Percentiles rank a stretch among this genome's conserved stretches.
phyloP scores from a whole-genome alignment of 106 monocot species.

The Phalaenopsis equestris region DNA sequence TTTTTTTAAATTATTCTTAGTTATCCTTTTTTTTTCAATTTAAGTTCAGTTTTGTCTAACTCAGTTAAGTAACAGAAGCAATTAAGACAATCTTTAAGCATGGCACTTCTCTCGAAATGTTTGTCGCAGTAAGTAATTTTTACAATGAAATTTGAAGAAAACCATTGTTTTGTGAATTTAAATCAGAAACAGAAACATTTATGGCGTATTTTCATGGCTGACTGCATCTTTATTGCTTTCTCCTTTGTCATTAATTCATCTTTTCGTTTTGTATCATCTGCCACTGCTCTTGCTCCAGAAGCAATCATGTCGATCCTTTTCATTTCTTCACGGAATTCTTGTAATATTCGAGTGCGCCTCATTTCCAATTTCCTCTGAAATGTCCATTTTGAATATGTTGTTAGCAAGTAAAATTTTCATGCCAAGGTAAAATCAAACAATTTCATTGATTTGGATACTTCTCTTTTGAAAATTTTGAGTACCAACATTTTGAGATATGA shows the following conservation, averaged over 20 bases:
- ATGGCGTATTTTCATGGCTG: conserved; percentile 9
- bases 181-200: conserved; percentile 32
- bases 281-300: conserved; percentile 17
- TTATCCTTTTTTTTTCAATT: too few relatives aligned
- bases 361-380: conserved; percentile 44
- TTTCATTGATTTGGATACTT: too few relatives aligned
- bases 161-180: neutral
- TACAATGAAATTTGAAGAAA: neutral
- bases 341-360: conserved; percentile 21
- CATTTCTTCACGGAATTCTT: conserved; percentile 41
- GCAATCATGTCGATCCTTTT: conserved; percentile 51
- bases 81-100: too few relatives aligned
- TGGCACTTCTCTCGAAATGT: too few relatives aligned
- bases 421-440: neutral
- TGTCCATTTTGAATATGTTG: conserved; percentile 6
- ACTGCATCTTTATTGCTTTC: conserved; percentile 26
- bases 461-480: too few relatives aligned
- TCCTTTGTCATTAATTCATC: conserved; percentile 26
- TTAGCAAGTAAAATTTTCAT: neutral
- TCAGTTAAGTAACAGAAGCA: too few relatives aligned
- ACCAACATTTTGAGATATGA: too few relatives aligned
- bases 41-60: too few relatives aligned
- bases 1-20: too few relatives aligned
- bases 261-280: conserved; percentile 26
- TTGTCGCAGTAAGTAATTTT: neutral